These are phyloP conservation scores for Leccinum pseudoinsigne DNA, from an alignment of 1,284 basidiomycete species.

Conservation along the genomic window DNA sequence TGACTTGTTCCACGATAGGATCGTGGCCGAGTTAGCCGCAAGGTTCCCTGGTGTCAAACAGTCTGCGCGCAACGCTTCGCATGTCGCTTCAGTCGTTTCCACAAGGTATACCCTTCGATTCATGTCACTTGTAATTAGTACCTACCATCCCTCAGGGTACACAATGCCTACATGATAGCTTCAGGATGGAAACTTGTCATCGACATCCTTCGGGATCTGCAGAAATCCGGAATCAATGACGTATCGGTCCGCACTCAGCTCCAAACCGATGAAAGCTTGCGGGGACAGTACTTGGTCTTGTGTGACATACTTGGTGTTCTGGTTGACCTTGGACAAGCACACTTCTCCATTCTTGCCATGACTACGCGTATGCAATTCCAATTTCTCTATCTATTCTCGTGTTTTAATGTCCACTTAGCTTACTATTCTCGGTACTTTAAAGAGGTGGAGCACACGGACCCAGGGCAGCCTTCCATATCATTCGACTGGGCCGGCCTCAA, in stretches of 20 bases:
- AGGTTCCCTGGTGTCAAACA: conserved; percentile 43
- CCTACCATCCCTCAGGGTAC: conserved; percentile 49
- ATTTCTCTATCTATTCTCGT: conserved; percentile 1
- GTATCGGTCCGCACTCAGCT: conserved; percentile 51
- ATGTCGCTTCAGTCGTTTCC: conserved; percentile 56
- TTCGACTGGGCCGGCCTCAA: conserved; percentile 66
- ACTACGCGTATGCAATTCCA: conserved; percentile 53
- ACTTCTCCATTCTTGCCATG: conserved; percentile 64
- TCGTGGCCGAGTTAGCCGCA: conserved; percentile 54
- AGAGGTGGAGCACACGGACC: conserved; percentile 36
- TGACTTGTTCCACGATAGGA: conserved; percentile 54
- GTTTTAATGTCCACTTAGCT: conserved; percentile 40
- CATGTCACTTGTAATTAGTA: conserved; percentile 1
- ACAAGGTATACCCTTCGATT: conserved; percentile 47
- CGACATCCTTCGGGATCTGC: conserved; percentile 52
- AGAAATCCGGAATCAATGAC: conserved; percentile 53
- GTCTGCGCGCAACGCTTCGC: conserved; percentile 42
- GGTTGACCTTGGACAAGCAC: conserved; percentile 56
- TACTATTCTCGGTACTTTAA: conserved; percentile 72
- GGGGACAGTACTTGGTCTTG: conserved; percentile 60
- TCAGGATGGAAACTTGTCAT: conserved; percentile 71
- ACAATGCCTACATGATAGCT: conserved; percentile 76
- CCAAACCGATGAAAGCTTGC: conserved; percentile 46
- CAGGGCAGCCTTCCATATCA: conserved; percentile 45
- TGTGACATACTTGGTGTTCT: conserved; percentile 61